phyloP scores from a whole-genome alignment of 345 rosid genomes.

The Hypericum androsaemum region DNA sequence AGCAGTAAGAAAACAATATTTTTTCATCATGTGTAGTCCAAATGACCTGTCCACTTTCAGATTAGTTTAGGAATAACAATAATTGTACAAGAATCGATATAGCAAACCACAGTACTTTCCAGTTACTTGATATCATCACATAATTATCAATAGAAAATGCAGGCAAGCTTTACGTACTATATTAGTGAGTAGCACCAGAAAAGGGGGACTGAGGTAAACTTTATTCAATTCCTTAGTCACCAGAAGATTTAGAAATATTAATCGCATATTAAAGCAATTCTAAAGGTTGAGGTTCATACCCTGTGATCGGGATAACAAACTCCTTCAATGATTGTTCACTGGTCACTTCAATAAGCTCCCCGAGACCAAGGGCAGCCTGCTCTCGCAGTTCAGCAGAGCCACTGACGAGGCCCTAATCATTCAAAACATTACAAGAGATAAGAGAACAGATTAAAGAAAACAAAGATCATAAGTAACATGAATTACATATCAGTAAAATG shows the following conservation, averaged over 20 bases:
- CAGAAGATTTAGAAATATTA: too few relatives aligned
- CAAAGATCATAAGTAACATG: not conserved
- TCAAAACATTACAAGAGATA: slow-evolving; percentile 10
- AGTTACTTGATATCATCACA: too few relatives aligned
- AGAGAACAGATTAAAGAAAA: not conserved
- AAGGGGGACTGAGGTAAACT: too few relatives aligned
- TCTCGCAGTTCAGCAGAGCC: slow-evolving; percentile 90
- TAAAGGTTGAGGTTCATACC: slow-evolving; percentile 41
- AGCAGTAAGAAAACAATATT: not conserved
- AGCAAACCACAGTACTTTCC: too few relatives aligned
- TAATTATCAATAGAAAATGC: too few relatives aligned
- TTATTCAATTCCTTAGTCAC: too few relatives aligned
- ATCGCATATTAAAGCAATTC: not conserved
- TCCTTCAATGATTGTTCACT: slow-evolving; percentile 80
- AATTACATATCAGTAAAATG: not conserved
- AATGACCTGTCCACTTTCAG: not conserved
- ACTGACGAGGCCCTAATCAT: slow-evolving; percentile 64
- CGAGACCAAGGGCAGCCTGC: slow-evolving; percentile 97
- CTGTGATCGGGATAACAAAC: slow-evolving; percentile 90
- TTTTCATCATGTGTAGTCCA: not conserved
- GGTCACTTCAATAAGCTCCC: slow-evolving; percentile 95
- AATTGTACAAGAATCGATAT: too few relatives aligned
- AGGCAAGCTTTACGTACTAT: too few relatives aligned
- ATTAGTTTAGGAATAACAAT: too few relatives aligned
- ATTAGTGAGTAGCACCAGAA: too few relatives aligned